Conservation (phyloP, 495 filamentous ascomycete species). For the Penicillium herquei region DNA sequence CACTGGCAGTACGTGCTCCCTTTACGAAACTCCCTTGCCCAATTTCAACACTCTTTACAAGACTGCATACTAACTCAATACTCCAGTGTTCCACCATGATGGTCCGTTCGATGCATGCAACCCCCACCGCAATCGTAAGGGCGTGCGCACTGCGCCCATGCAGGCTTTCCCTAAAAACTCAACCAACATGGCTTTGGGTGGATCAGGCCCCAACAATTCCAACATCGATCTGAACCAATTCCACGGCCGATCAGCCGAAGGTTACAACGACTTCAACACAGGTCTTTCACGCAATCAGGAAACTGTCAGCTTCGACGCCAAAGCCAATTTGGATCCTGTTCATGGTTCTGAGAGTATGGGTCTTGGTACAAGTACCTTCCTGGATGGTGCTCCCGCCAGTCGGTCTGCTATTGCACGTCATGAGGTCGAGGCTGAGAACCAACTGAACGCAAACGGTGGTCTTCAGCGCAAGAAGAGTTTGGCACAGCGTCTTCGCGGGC, state of each 20-base stretch:
- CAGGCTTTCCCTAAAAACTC: conserved; percentile 92
- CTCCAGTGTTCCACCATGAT: conserved; percentile 93
- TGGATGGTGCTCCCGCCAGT: conserved; percentile 91
- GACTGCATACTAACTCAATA: conserved; percentile 9
- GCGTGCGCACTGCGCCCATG: conserved; percentile 84
- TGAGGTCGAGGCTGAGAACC: conserved; percentile 61
- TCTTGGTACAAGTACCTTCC: conserved; percentile 90
- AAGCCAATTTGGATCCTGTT: conserved; percentile 61
- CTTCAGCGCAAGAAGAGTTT: conserved; percentile 89
- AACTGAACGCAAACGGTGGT: conserved; percentile 52
- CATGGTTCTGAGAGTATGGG: conserved; percentile 83
- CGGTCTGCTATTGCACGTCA: conserved; percentile 77
- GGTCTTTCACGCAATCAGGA: conserved; percentile 40
- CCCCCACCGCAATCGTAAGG: conserved; percentile 88
- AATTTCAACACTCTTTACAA: neutral
- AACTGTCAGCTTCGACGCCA: conserved; percentile 55
- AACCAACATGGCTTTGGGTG: conserved; percentile 87
- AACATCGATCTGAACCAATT: conserved; percentile 81
- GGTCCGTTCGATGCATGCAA: conserved; percentile 98
- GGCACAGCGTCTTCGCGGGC: conserved; percentile 77
- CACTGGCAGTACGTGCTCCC: conserved; percentile 73
- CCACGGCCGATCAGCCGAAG: conserved; percentile 79
- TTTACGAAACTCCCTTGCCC: neutral
- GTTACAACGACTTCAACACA: conserved; percentile 72
- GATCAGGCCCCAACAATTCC: conserved; percentile 78